phyloP scores from a whole-genome alignment of 1,284 basidiomycete genomes.

The Vanrija sp. region DNA sequence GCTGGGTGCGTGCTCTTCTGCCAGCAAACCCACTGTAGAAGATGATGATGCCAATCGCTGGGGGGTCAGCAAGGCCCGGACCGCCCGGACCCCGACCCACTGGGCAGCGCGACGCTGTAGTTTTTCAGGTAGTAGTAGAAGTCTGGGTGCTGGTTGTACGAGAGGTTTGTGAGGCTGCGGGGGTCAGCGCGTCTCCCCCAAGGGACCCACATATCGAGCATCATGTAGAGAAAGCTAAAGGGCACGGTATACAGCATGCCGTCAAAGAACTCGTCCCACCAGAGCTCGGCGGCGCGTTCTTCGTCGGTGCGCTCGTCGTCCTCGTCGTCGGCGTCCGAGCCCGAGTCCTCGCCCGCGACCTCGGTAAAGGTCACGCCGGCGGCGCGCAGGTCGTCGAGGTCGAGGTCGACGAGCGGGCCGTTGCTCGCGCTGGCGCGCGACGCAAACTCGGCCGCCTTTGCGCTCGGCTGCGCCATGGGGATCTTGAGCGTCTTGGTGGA shows the following conservation, averaged over 20 bases:
- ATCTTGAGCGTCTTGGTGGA: background rate
- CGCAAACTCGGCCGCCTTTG: constrained; percentile 1
- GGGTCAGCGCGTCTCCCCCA: background rate
- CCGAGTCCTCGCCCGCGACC: constrained; percentile 1
- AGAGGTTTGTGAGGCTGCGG: constrained; percentile 15
- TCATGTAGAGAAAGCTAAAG: constrained; percentile 41
- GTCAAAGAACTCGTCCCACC: constrained; percentile 47
- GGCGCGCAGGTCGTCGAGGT: constrained; percentile 11
- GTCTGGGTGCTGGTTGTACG: constrained; percentile 10
- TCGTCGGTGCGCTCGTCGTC: constrained; percentile 3
- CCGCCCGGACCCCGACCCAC: constrained; percentile 1
- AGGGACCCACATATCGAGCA: constrained; percentile 43
- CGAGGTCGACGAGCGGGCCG: constrained; percentile 16
- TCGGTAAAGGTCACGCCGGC: constrained; percentile 16
- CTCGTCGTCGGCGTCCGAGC: background rate
- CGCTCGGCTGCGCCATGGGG: background rate
- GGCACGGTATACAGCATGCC: constrained; percentile 43
- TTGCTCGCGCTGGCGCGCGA: background rate
- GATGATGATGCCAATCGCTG: constrained; percentile 39
- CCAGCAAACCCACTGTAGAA: constrained; percentile 32
- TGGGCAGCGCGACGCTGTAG: constrained; percentile 12
- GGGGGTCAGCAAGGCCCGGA: background rate
- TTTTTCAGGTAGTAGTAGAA: constrained; percentile 9
- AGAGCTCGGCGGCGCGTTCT: constrained; percentile 13
- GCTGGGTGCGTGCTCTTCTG: background rate